Conservation (phyloP, 148 eudicot genomes). For the Mesembryanthemum crystallinum region DNA sequence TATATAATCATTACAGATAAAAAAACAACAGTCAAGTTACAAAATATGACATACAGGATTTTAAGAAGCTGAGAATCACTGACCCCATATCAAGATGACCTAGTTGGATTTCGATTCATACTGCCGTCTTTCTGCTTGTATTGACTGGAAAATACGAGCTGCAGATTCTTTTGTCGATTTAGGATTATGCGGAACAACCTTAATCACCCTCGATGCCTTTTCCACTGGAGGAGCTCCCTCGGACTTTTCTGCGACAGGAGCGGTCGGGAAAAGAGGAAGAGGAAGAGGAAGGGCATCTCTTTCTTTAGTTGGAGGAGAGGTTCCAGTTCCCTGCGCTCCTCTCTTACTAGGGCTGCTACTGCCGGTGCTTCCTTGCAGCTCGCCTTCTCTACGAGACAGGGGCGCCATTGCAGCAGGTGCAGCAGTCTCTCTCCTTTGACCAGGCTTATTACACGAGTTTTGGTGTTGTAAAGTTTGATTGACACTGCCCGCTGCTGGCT, state of each 20-base stretch:
- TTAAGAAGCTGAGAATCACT: conserved; percentile 9
- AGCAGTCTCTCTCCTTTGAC: conserved; percentile 27
- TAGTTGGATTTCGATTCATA: conserved; percentile 35
- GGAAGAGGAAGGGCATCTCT: conserved; percentile 33
- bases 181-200: conserved; percentile 71
- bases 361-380: conserved; percentile 52
- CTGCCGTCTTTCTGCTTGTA: conserved; percentile 71
- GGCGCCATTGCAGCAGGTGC: conserved; percentile 19
- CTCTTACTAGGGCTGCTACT: conserved; percentile 66
- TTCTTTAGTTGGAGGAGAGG: conserved; percentile 20
- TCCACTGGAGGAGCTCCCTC: conserved; percentile 26
- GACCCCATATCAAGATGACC: neutral
- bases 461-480: conserved; percentile 39
- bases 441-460: conserved; percentile 36
- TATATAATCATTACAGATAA: neutral
- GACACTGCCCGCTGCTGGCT: conserved; percentile 23
- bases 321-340: conserved; percentile 18
- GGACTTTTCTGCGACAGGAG: conserved; percentile 29
- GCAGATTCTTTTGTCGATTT: conserved; percentile 64
- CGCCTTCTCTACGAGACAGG: conserved; percentile 35
- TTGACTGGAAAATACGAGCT: conserved; percentile 75
- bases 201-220: conserved; percentile 50
- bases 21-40: neutral
- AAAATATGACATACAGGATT: conserved; percentile 1
- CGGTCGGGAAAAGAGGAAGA: conserved; percentile 39